Evolutionary conservation across 768 basidiomycete genomes (phyloP).

Genomic region (Mrakia frigida): DNA sequence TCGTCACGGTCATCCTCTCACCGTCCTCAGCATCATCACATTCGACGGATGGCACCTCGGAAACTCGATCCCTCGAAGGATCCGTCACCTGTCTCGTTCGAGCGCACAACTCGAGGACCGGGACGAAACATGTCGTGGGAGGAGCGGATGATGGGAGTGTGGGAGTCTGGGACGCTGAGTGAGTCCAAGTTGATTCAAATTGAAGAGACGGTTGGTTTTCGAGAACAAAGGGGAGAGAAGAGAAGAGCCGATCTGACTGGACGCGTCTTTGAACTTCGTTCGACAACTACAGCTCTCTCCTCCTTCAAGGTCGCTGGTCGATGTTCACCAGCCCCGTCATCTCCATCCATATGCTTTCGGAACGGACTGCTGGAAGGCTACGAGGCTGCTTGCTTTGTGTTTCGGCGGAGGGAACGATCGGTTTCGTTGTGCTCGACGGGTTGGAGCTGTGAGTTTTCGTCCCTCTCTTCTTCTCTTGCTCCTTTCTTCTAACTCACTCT

Average conservation of each 20-base stretch:
- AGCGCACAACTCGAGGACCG: constrained; percentile 57
- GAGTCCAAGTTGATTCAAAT: too few species aligned
- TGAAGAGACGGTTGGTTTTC: too few species aligned
- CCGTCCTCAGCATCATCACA: background rate
- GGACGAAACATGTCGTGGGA: constrained; percentile 63
- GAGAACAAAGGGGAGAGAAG: too few species aligned
- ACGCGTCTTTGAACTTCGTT: constrained; percentile 9
- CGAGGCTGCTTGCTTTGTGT: constrained; percentile 66
- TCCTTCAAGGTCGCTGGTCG: constrained; percentile 65
- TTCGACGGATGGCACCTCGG: background rate
- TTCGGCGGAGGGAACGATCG: constrained; percentile 73
- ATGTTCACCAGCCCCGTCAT: constrained; percentile 63
- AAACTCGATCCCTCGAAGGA: constrained; percentile 46
- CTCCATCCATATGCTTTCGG: constrained; percentile 34
- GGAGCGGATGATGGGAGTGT: constrained; percentile 75
- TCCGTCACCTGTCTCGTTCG: constrained; percentile 53
- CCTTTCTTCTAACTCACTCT: background rate
- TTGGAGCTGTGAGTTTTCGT: constrained; percentile 78
- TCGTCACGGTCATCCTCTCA: background rate
- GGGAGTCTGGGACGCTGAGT: constrained; percentile 44
- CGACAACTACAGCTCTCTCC: constrained; percentile 44
- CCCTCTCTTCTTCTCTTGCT: constrained; percentile 21
- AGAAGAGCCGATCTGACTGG: too few species aligned
- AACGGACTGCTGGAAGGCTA: constrained; percentile 50
- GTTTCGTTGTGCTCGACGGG: constrained; percentile 63